Conservation (phyloP, 345 rosid genomes). For the Eucalyptus cloeziana region DNA sequence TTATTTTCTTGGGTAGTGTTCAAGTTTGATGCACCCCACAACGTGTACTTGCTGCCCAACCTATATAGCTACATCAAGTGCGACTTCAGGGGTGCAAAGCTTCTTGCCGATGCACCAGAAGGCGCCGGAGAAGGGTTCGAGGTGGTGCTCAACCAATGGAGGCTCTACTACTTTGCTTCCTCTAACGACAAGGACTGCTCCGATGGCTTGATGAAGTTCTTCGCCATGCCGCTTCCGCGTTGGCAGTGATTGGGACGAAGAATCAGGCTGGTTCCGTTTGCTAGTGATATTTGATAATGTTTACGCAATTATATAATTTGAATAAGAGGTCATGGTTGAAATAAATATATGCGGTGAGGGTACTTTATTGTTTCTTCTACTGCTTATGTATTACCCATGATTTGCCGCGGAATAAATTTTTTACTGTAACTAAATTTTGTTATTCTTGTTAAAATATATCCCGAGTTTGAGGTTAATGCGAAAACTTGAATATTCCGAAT, state of each 20-base stretch:
- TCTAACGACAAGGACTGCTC: not conserved
- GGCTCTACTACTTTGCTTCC: constrained; percentile 3
- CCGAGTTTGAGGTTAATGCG: too few relatives aligned
- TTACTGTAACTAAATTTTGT: accelerated
- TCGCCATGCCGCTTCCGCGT: not conserved
- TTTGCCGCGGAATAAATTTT: not conserved
- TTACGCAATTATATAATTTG: not conserved
- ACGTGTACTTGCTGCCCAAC: constrained; percentile 7
- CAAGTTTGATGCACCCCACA: constrained; percentile 4
- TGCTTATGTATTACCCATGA: not conserved
- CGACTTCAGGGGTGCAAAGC: constrained; percentile 1
- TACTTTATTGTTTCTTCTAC: not conserved
- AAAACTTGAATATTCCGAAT: too few relatives aligned
- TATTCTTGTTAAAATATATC: too few relatives aligned
- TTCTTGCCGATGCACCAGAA: not conserved
- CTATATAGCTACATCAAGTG: not conserved
- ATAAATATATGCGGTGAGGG: not conserved
- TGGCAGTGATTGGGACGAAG: not conserved
- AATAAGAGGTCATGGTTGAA: not conserved
- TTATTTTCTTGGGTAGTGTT: not conserved
- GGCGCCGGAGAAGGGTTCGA: not conserved
- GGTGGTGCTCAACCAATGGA: not conserved
- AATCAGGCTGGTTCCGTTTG: not conserved
- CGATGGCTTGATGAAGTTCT: constrained; percentile 7
- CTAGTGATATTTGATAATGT: not conserved